phyloP scores from a whole-genome alignment of 371 early-diverging fungal species.

The Mucor racemosus region DNA sequence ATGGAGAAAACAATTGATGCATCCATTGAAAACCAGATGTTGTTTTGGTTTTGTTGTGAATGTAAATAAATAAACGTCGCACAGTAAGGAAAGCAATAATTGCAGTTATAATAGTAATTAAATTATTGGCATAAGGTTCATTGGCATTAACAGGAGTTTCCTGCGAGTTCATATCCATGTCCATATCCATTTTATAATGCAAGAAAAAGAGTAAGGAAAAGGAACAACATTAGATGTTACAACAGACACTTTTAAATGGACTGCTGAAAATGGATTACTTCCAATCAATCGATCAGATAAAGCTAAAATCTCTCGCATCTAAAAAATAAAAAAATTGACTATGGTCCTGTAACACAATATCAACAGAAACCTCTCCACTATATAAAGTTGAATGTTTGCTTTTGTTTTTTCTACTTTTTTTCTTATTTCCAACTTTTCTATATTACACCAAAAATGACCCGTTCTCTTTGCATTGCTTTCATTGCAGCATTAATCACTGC shows the following conservation, averaged over 20 bases:
- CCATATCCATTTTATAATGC: conserved; percentile 13
- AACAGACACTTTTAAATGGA: neutral
- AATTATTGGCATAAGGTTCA: conserved; percentile 28
- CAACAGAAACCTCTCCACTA: neutral
- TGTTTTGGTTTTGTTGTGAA: conserved; percentile 1
- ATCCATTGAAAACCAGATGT: neutral
- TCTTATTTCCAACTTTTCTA: conserved; percentile 5
- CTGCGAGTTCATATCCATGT: conserved; percentile 28
- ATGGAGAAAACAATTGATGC: neutral
- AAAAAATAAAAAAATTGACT: no score
- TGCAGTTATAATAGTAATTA: conserved; percentile 24
- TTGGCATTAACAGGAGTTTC: conserved; percentile 31
- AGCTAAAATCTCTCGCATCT: conserved; percentile 15
- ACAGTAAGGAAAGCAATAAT: conserved; percentile 29
- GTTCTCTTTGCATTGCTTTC: neutral
- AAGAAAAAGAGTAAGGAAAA: neutral
- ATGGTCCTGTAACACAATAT: neutral
- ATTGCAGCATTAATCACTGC: conserved; percentile 6
- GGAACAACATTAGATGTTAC: no score
- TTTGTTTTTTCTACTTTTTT: neutral
- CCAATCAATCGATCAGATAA: neutral
- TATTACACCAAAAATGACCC: neutral
- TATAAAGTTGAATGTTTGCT: neutral
- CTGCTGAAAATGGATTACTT: neutral
- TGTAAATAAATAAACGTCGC: conserved; percentile 10